These are phyloP conservation scores for Porphyrellus cyaneotinctus DNA, from an alignment of 768 basidiomycete species.

Conservation along the genomic window DNA sequence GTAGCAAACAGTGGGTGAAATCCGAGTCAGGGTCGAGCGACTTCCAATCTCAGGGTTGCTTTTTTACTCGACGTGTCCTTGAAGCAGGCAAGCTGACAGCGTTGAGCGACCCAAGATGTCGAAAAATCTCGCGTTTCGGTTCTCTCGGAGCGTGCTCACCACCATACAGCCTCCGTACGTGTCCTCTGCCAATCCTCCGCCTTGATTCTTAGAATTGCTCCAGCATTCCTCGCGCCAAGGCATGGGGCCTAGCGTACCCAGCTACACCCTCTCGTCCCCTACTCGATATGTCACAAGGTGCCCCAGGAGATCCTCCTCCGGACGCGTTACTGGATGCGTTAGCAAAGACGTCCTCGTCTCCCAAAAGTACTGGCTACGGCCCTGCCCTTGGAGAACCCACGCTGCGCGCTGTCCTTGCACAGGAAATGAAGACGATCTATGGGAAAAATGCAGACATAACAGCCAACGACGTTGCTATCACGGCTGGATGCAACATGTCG, in stretches of 20 bases:
- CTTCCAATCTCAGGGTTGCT: no score
- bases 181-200: neutral
- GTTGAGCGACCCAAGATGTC: no score
- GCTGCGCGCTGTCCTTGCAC: conserved; percentile 48
- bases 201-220: neutral
- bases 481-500: conserved; percentile 70
- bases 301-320: conserved; percentile 65
- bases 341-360: conserved; percentile 39
- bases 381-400: conserved; percentile 53
- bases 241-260: conserved; percentile 49
- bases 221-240: conserved; percentile 56
- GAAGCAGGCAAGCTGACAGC: no score
- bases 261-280: conserved; percentile 44
- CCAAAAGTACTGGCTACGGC: conserved; percentile 51
- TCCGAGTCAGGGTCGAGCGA: no score
- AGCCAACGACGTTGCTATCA: conserved; percentile 59
- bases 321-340: conserved; percentile 47
- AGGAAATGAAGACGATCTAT: conserved; percentile 62
- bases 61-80: no score
- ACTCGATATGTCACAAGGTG: conserved; percentile 74
- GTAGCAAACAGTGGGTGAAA: no score
- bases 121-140: conserved; percentile 26
- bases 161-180: conserved; percentile 48
- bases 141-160: conserved; percentile 39
- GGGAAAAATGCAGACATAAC: conserved; percentile 45